Evolutionary conservation across 108 stramenopile genomes (phyloP).

Genomic region (Epithemia pelagica): DNA sequence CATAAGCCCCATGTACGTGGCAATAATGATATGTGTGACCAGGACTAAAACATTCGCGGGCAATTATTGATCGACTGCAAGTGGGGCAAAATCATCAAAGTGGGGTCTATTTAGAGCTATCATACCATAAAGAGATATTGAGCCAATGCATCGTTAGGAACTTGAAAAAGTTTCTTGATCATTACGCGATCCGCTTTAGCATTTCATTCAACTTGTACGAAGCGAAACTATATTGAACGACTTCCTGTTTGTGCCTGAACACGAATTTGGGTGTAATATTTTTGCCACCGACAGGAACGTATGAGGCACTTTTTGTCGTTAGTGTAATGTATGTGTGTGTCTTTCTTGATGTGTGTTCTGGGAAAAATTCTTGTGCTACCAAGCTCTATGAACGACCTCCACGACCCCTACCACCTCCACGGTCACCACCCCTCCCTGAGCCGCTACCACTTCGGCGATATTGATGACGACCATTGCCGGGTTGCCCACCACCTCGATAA

Average conservation of each 20-base stretch:
- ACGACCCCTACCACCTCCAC: neutral
- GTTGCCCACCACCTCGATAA: slow-evolving; percentile 15
- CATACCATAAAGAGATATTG: no score
- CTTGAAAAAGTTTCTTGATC: neutral
- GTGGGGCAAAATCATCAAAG: no score
- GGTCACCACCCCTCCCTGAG: slow-evolving; percentile 6
- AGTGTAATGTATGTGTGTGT: neutral
- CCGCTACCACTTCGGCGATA: slow-evolving; percentile 15
- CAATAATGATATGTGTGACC: no score
- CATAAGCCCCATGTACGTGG: no score
- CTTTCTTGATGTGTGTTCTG: neutral
- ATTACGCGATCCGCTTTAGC: neutral
- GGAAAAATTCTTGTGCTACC: neutral
- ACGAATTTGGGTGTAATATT: neutral
- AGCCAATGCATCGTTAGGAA: neutral
- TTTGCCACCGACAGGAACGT: neutral
- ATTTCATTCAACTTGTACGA: neutral
- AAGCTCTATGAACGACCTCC: neutral
- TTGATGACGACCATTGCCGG: slow-evolving; percentile 15
- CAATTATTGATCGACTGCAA: no score
- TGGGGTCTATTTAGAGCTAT: no score
- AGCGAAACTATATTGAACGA: neutral
- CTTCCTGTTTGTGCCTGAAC: neutral
- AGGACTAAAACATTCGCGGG: no score
- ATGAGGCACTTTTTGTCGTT: no score